phyloP scores from a whole-genome alignment of 140 eudicot species.

The Oenanthe javanica region DNA sequence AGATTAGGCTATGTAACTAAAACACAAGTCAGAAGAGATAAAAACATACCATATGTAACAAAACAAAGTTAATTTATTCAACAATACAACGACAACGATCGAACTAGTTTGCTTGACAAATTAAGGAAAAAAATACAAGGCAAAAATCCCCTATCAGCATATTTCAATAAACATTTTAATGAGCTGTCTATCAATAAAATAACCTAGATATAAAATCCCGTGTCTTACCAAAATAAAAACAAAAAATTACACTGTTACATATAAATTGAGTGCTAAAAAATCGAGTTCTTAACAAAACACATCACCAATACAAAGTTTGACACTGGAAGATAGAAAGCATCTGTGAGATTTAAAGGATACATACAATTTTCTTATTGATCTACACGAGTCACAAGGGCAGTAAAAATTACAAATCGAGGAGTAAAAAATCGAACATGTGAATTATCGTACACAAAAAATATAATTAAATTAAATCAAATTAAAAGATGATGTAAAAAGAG shows the following conservation, averaged over 20 bases:
- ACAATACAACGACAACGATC: background rate
- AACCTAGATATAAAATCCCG: no score
- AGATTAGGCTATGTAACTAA: background rate
- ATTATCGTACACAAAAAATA: no score
- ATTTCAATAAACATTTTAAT: background rate
- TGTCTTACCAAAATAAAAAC: background rate
- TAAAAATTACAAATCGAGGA: no score
- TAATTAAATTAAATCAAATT: no score
- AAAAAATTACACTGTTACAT: background rate
- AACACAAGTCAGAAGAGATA: background rate
- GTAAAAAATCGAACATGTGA: no score
- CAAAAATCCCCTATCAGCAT: background rate
- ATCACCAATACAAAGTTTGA: background rate
- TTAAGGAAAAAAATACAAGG: background rate
- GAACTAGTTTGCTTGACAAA: background rate
- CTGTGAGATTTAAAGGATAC: no score
- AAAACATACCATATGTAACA: background rate
- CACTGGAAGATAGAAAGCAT: background rate
- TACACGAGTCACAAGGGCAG: no score
- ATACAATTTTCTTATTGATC: no score
- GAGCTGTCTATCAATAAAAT: no score
- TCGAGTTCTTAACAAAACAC: background rate
- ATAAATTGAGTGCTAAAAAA: background rate
- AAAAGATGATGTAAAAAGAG: background rate
- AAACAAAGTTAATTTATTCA: background rate